Base-by-base conservation (phyloP, 169 alveolate species). In the Eimeria praecox region DNA sequence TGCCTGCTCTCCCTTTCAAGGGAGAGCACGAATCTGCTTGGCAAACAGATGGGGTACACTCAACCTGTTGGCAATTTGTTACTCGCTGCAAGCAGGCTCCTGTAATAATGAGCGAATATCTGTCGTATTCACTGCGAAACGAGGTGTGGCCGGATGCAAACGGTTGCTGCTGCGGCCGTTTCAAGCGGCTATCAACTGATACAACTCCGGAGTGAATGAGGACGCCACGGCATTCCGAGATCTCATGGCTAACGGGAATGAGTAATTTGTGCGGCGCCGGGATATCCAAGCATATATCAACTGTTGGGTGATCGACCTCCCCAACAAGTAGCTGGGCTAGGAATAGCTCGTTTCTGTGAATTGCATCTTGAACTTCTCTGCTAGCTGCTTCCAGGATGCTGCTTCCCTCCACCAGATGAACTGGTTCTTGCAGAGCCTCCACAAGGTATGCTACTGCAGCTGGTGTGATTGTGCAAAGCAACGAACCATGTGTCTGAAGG, bases 61-160 rank as follows among this genome's bases (percentile, higher is more conserved):
- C 88, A 78, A 78, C 42, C 56, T 38, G 62, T 24, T 59, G 82
- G 62, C 93, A 87, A 54, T 87, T 56, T 22, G 42, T 38, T 30
- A 87, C 93, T 5, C 93, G 93, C 64, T 62, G 64, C 40, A 62
- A 40, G 42, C 83, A 87, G 33, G 93, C 93, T n/a, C 93, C 93
- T 1, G 93, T 87, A 30, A 87, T 62, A 4, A 71, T 33, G 24
- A 87, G 24, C 44, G 93, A 38, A 40, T 87, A 87, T 62, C 93
- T 87, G 44, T 87, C 93, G 62, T 87, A 87, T 22, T 42, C 64
- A 40, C 62, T 62, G 93, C 40, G 14, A 14, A 35, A 8, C 44
- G 46, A 24, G 24, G 78, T 71, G 20, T 30, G 93, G 42, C 82
- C 33, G 64, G 71, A 6, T 20, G 20, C 64, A 10, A 49, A 27